These are phyloP conservation scores for Claviceps pazoutovae DNA, from an alignment of 2,329 filamentous ascomycete species.

Conservation along the genomic window DNA sequence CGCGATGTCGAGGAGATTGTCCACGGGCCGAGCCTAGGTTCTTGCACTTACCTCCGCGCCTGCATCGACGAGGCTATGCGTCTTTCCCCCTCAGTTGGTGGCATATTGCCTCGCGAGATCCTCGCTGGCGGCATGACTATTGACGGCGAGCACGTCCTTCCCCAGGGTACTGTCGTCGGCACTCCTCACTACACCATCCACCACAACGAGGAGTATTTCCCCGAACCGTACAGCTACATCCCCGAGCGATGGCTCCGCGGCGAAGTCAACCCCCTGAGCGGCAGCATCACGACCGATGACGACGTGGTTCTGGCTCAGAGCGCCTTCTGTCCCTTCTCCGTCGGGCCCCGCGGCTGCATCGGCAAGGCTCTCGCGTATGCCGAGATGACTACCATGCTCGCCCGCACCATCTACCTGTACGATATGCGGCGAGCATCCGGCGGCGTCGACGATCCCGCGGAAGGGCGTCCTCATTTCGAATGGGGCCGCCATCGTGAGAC, in stretches of 20 bases:
- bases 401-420: constrained; percentile 45
- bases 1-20: constrained; percentile 38
- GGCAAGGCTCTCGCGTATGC: constrained; percentile 56
- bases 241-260: constrained; percentile 53
- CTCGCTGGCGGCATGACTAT: constrained; percentile 39
- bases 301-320: constrained; percentile 43
- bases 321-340: constrained; percentile 62
- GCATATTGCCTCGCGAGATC: constrained; percentile 46
- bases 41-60: constrained; percentile 45
- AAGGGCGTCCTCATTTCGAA: constrained; percentile 34
- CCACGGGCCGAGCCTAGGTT: constrained; percentile 33
- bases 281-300: constrained; percentile 30
- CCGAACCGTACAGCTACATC: constrained; percentile 40
- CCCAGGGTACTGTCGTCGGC: constrained; percentile 47
- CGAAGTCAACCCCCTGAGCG: constrained; percentile 22
- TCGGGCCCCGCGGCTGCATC: constrained; percentile 58
- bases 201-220: constrained; percentile 50
- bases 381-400: constrained; percentile 51
- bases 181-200: constrained; percentile 56
- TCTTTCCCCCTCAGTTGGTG: constrained; percentile 45
- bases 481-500: constrained; percentile 38
- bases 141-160: constrained; percentile 35
- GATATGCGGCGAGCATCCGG: constrained; percentile 40
- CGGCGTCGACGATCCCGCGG: constrained; percentile 35
- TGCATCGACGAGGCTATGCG: constrained; percentile 55